These are phyloP conservation scores for Lolium rigidum DNA, from an alignment of 176 grass and related monocot genomes.

Conservation along the genomic window DNA sequence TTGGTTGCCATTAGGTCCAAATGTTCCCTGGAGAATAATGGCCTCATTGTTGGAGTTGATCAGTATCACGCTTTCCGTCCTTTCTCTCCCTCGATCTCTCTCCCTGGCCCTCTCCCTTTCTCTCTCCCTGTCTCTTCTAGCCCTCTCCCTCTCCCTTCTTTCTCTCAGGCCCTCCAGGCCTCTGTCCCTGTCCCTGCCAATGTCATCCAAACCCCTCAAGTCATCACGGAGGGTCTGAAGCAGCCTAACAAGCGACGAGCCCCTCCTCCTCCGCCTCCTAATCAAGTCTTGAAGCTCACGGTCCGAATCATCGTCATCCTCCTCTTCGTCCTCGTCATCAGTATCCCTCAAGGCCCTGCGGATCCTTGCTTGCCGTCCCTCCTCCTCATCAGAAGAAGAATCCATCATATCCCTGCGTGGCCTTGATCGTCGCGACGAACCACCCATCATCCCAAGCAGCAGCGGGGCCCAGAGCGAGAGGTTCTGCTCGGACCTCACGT, in stretches of 20 bases:
- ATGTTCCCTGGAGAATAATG: conserved; percentile 78
- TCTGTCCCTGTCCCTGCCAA: conserved; percentile 53
- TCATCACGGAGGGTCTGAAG: conserved; percentile 70
- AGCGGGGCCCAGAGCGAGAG: conserved; percentile 64
- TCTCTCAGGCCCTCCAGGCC: conserved; percentile 44
- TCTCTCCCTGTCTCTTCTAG: conserved; percentile 45
- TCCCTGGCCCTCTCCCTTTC: conserved; percentile 44
- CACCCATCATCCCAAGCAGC: conserved; percentile 63
- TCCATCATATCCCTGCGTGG: conserved; percentile 45
- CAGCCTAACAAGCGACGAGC: conserved; percentile 57
- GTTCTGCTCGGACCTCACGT: conserved; percentile 56
- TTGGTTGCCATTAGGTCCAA: conserved; percentile 54
- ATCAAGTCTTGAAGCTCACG: conserved; percentile 53
- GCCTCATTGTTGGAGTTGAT: conserved; percentile 80
- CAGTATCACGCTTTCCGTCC: conserved; percentile 66
- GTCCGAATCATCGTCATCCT: conserved; percentile 61
- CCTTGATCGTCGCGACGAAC: conserved; percentile 40
- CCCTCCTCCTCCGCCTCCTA: conserved; percentile 51
- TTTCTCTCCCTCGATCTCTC: conserved; percentile 46
- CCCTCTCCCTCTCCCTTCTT: conserved; percentile 44
- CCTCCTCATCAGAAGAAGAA: conserved; percentile 29
- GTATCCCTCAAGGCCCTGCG: conserved; percentile 44
- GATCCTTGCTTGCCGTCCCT: conserved; percentile 39
- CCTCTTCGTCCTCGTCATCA: conserved; percentile 42
- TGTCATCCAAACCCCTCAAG: conserved; percentile 44